phyloP scores from a whole-genome alignment of 2,329 filamentous ascomycete genomes.

The Fusarium fujikuroi region DNA sequence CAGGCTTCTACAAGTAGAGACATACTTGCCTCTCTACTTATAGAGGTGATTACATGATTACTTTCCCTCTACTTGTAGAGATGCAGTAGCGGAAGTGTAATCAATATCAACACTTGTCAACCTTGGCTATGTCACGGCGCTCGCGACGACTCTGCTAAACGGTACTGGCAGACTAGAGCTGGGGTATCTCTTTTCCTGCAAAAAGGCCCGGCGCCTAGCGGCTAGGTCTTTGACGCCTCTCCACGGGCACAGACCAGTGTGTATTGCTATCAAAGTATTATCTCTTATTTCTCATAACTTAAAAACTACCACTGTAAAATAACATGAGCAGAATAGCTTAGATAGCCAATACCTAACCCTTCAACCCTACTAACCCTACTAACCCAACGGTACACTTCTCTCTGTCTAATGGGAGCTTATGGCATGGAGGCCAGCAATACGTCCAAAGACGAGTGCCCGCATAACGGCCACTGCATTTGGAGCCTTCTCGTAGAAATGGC shows the following conservation, averaged over 20 bases:
- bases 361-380: not conserved
- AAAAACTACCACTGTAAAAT: not conserved
- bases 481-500: not conserved
- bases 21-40: not conserved
- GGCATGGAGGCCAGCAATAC: not conserved
- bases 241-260: not conserved
- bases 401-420: not conserved
- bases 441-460: not conserved
- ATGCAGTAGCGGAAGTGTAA: not conserved
- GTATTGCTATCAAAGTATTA: not conserved
- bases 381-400: not conserved
- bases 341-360: not conserved
- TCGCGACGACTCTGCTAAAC: not conserved
- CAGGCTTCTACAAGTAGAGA: not conserved
- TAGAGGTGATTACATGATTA: not conserved
- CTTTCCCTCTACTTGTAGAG: not conserved
- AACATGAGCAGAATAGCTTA: not conserved
- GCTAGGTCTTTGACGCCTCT: not conserved
- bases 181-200: not conserved
- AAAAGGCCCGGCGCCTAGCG: not conserved
- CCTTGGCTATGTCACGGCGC: not conserved
- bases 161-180: not conserved
- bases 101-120: not conserved
- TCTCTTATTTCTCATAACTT: not conserved
- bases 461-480: not conserved